A percentile compares a stretch with the other conserved stretches of the same genome.
Conservation (phyloP, 805 yeast species). For the Torulaspora maleeae region DNA sequence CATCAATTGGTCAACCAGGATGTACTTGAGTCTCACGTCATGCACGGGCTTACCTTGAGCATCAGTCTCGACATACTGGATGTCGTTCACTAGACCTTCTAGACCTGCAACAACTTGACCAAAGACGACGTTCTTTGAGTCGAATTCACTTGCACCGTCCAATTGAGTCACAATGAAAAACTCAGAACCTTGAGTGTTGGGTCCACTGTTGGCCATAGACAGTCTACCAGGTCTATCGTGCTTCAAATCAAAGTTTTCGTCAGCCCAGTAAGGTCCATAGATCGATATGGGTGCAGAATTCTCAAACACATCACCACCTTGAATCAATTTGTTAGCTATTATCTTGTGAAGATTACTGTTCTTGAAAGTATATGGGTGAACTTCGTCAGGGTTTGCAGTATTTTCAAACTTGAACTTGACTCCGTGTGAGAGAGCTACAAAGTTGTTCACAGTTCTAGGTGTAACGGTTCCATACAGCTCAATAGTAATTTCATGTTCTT, state of each 20-base stretch:
- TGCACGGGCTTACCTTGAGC: conserved; percentile 37
- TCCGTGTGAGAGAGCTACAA: conserved; percentile 46
- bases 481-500: conserved; percentile 40
- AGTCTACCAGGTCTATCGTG: conserved; percentile 67
- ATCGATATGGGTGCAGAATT: conserved; percentile 80
- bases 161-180: conserved; percentile 61
- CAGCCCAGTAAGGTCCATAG: conserved; percentile 66
- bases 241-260: conserved; percentile 68
- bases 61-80: conserved; percentile 53
- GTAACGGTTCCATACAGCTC: conserved; percentile 64
- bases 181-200: conserved; percentile 63
- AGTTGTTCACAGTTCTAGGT: conserved; percentile 61
- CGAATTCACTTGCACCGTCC: conserved; percentile 44
- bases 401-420: conserved; percentile 33
- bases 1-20: conserved; percentile 31
- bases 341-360: conserved; percentile 69
- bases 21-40: conserved; percentile 40
- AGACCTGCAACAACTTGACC: conserved; percentile 71
- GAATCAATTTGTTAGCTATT: conserved; percentile 69
- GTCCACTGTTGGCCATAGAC: conserved; percentile 71
- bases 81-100: conserved; percentile 50
- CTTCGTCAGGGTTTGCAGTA: conserved; percentile 30
- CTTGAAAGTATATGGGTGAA: conserved; percentile 42
- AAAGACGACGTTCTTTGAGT: conserved; percentile 67
- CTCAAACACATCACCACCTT: conserved; percentile 80